Evolutionary conservation across 1,284 basidiomycete genomes (phyloP), one percentile per base, ranked within the genome.

Genomic region (Neonothopanus nambi): DNA sequence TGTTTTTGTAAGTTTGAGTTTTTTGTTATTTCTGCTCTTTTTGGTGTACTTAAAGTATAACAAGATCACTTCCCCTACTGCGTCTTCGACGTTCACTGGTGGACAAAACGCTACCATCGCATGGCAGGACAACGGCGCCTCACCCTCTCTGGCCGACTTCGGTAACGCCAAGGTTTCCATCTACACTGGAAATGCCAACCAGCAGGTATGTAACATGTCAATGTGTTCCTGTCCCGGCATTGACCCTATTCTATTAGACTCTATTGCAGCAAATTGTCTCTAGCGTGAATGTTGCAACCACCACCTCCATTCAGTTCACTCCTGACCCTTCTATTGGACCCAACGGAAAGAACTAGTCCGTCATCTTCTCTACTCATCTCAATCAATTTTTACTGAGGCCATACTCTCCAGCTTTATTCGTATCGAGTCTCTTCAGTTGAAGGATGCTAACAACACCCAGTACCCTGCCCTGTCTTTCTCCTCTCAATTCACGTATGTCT

Each of bases 381-480:
- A 2, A 13, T 45, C 17, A n/a, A 17, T 11, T 12, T 2, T 15
- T 21, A 28, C 55, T 48, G 21, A 18, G 52, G 57, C n/a, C n/a
- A 35, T 30, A 33, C 56, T 13, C 47, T 37, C 13, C 56, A 88
- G 87, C 72, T 91, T 91, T 73, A 77, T 91, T 63, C 88, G 89
- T 51, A 75, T 89, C 66, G 79, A 86, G 55, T 89, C 90, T 0
- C 56, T 77, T 38, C 63, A 33, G 54, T 61, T 80, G 48, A 84
- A 77, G 66, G 80, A 87, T 67, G 48, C 80, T 24, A 63, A 63
- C 1, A 67, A 76, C 55, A 69, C 84, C 15, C 72, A 79, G 47
- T 86, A 74, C 69, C 80, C 77, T 2, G 81, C 80, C 52, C 74
- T 87, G 58, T 83, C 89, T 2, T 95, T 93, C 78, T 92, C 91